Percentiles rank a stretch among this genome's conserved stretches.
These are phyloP conservation scores for Anisogramma anomala DNA, from an alignment of 2,329 filamentous ascomycete genomes.

Conservation along the genomic window DNA sequence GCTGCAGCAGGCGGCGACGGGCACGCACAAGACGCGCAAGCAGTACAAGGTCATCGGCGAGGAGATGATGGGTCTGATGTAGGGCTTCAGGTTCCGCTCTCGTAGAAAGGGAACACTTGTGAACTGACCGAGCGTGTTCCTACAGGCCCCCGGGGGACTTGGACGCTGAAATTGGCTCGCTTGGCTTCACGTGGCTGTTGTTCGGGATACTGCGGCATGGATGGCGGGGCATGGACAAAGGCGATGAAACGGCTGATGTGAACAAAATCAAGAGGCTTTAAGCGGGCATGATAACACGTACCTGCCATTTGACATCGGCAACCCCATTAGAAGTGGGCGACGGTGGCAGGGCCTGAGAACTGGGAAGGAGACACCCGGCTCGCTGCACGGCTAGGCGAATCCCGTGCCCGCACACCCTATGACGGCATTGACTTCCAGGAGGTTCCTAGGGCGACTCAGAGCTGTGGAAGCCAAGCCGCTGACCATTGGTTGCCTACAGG, in stretches of 20 bases:
- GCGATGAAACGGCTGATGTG: background rate
- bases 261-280: background rate
- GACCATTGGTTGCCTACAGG: too few species aligned
- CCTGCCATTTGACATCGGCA: too few species aligned
- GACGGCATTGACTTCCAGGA: constrained; percentile 14
- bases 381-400: constrained; percentile 9
- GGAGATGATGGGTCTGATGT: constrained; percentile 38
- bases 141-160: background rate
- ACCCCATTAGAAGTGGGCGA: background rate
- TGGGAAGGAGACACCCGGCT: background rate
- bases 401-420: constrained; percentile 4
- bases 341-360: too few species aligned
- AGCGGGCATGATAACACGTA: too few species aligned
- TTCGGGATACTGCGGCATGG: too few species aligned
- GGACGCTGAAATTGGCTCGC: background rate
- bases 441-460: too few species aligned
- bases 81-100: background rate
- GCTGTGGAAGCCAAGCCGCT: too few species aligned
- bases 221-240: background rate
- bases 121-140: background rate
- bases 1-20: constrained; percentile 44
- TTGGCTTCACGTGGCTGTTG: too few species aligned
- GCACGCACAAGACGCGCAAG: constrained; percentile 65
- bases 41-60: constrained; percentile 75
- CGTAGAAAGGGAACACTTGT: background rate